Evolutionary conservation across 1,139 yeast species (phyloP), one percentile per base, ranked within the genome.

Genomic region (Candida sp.): DNA sequence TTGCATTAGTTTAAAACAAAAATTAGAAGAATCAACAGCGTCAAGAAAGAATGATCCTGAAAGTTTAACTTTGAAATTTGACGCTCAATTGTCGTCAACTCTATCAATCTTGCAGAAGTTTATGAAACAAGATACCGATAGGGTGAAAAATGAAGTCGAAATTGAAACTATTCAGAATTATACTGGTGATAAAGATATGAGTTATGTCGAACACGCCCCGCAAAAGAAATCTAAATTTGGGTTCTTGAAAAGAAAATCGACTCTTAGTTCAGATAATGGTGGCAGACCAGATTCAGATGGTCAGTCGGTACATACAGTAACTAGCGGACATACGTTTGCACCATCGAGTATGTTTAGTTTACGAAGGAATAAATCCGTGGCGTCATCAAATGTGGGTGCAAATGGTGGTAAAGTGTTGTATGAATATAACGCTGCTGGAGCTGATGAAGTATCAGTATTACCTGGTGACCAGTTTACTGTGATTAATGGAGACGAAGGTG

Each of bases 141-240:
- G 96, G 49, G 82, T 91, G 33, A 75, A 76, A 44, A 78, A 83
- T 23, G 96, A 89, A 57, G 98, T 91, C 12, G 95, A 87, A 54
- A 83, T 91, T 43, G 97, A 93, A 61, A 82, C 95, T 15, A 89
- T 95, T 51, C 95, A 89, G 60, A 81, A 84, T 48, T 91, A 87
- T 43, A 95, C 95, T 0, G 89, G 86, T 9, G 93, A 85, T 53
- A 75, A 79, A 49, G 91, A 86, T 57, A 63, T 85, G 50, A 67
- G 84, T 6, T 69, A 79, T 46, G 63, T 73, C 19, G 78, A 71
- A 43, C 73, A 70, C 5, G 57, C 61, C 4, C 49, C 58, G 40
- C 61, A 76, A 43, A 83, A 81, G 61, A 84, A 83, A 58, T 69
- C 79, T 1, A 57, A 63, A 35, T 74, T 79, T 46, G 87, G 89